Conservation (phyloP, 805 yeast genomes). For the Candida golubevii region DNA sequence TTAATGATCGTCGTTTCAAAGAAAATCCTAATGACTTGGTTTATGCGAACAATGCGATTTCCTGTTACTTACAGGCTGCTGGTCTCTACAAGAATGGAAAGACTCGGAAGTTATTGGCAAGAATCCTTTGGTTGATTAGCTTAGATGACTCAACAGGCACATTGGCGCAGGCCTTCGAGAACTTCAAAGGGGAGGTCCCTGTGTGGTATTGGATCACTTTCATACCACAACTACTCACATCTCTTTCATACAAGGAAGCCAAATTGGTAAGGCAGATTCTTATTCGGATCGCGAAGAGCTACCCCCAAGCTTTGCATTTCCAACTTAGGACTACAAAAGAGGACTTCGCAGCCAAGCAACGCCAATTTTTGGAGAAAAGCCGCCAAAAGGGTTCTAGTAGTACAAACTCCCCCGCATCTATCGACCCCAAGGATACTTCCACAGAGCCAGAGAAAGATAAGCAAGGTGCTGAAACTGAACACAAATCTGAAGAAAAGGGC, state of each 20-base stretch:
- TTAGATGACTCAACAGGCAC: constrained; percentile 83
- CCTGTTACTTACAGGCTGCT: constrained; percentile 96
- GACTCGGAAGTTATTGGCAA: constrained; percentile 78
- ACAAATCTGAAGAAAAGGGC: not conserved
- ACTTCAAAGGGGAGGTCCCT: constrained; percentile 92
- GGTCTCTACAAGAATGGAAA: constrained; percentile 92
- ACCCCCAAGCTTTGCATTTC: constrained; percentile 96
- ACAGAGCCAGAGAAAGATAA: not conserved
- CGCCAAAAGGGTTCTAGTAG: constrained; percentile 16
- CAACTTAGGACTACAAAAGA: constrained; percentile 93
- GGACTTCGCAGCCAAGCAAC: constrained; percentile 81
- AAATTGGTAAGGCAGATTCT: constrained; percentile 80
- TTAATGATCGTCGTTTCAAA: constrained; percentile 82
- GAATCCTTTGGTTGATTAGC: constrained; percentile 90
- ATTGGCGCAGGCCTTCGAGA: constrained; percentile 81
- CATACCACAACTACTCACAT: constrained; percentile 88
- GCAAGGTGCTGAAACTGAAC: not conserved
- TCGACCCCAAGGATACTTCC: constrained; percentile 13
- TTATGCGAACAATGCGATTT: constrained; percentile 88
- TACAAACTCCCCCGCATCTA: constrained; percentile 5
- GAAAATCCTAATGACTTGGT: constrained; percentile 77
- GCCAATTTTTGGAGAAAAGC: constrained; percentile 51
- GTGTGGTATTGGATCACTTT: constrained; percentile 99
- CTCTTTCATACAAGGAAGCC: constrained; percentile 89
- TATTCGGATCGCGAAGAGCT: constrained; percentile 89